Evolutionary conservation across 1,284 basidiomycete species (phyloP), one percentile per base, ranked within the genome.

Genomic region (Fistulinella cinereoalba): DNA sequence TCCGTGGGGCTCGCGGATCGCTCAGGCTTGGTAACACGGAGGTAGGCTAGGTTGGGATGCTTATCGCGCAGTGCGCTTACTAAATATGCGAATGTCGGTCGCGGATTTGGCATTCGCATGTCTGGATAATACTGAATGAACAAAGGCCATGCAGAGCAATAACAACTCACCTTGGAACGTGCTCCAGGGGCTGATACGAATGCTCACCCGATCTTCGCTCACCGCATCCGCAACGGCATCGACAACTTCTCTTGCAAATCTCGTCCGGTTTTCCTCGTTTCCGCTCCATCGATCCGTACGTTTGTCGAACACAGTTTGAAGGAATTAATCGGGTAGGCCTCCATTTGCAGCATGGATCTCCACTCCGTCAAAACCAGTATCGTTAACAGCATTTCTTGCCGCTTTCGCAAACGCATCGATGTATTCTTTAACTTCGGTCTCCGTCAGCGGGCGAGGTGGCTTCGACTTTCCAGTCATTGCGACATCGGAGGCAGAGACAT

Each of bases 221-320:
- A 77, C 54, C 0, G 65, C 67, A 3, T 68, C 57, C 7, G 58
- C 64, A 0, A 77, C 56, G 1, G 75, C 72, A 18, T 77, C 71
- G 3, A 80, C 62, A 12, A 81, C 67, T 54, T 70, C 67, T 48
- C 79, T 31, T 51, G 70, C 37, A 18, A 81, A 81, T 33, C 71
- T 67, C 3, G 68, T 60, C 18, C 80, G 68, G 48, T 75, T 76
- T 61, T 77, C 72, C 38, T 79, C 54, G 10, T 71, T 72, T 6
- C 80, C 80, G 1, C 81, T 80, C 58, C 79, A 84, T 24, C 69
- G 60, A 58, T 83, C 81, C 3, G 74, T 76, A 23, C 79, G 74
- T 11, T 71, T 61, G 64, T 77, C 52, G n/a, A 43, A 45, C 18
- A 62, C n/a, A 25, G 69, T 44, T 49, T 70, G 44, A 46, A 61